Conservation (phyloP, 495 filamentous ascomycete species). For the Xylaria intraflava region DNA sequence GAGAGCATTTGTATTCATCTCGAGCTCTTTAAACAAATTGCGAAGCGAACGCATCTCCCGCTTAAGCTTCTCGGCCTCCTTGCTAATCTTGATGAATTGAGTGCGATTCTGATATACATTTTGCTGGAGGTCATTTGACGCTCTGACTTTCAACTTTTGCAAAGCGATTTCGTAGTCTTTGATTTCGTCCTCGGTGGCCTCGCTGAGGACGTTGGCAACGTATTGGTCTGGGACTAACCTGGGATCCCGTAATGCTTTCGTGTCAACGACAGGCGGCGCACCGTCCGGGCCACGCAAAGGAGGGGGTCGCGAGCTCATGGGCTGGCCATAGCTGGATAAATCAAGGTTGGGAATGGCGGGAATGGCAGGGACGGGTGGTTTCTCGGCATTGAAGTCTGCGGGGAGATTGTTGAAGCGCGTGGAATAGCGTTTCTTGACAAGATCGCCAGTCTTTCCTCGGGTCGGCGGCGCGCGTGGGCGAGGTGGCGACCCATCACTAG, state of each 20-base stretch:
- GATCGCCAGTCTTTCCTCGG: conserved; percentile 66
- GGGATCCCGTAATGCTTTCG: conserved; percentile 72
- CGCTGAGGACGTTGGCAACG: conserved; percentile 70
- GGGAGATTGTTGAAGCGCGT: conserved; percentile 77
- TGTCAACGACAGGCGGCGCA: conserved; percentile 51
- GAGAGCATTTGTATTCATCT: conserved; percentile 62
- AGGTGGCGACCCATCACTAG: conserved; percentile 26
- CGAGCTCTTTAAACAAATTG: conserved; percentile 82
- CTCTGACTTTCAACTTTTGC: conserved; percentile 71
- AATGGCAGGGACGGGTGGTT: conserved; percentile 61
- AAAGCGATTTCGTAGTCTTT: conserved; percentile 71
- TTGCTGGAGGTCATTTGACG: conserved; percentile 83
- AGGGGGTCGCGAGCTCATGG: conserved; percentile 36
- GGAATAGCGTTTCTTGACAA: conserved; percentile 92
- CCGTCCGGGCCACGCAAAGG: conserved; percentile 36
- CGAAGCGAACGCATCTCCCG: conserved; percentile 88
- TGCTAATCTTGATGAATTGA: conserved; percentile 98
- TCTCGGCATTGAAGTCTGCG: conserved; percentile 54
- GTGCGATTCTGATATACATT: conserved; percentile 97
- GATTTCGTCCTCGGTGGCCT: conserved; percentile 93
- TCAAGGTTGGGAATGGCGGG: conserved; percentile 54
- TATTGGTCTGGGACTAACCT: conserved; percentile 71
- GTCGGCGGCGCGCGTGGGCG: conserved; percentile 38
- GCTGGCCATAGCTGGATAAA: conserved; percentile 44
- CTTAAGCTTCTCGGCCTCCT: conserved; percentile 97